Evolutionary conservation across 805 yeast species (phyloP), one percentile per base, ranked within the genome.

Genomic region (Starmerella asiatica): DNA sequence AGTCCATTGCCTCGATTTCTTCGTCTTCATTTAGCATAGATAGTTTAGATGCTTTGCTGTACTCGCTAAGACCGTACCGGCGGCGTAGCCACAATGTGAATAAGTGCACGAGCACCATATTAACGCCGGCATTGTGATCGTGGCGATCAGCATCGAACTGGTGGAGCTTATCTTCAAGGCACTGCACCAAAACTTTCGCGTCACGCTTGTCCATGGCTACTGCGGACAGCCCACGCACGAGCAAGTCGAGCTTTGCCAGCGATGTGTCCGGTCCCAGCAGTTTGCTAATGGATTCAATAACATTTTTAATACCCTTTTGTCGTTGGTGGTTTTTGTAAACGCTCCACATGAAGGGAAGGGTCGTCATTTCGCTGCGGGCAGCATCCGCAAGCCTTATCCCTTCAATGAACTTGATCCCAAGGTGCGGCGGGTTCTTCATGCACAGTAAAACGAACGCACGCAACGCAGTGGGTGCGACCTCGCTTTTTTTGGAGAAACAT

Each of bases 81-180:
- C 34, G 29, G 9, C 45, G 37, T n/a, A 43, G 26, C 49, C 49
- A 46, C 18, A 40, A 32, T 21, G 34, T 34, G 20, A 46, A 40
- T 14, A 40, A 32, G 16, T 39, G 29, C 8, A 37, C 32, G 2
- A 43, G 23, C 15, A 36, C 26, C 36, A 33, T 29, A 4, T 35
- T 32, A 5, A 15, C 30, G 3, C 26, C 36, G 2, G 29, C 6
- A 2, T 30, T 14, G 18, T 29, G 31, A 4, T 12, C 29, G 16
- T 38, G 33, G 3, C 24, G 20, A 3, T n/a, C n/a, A 9, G 43
- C 38, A 29, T 39, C 40, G 38, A 35, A 43, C 27, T 19, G 36
- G 32, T 11, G 19, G 11, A 40, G 37, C 15, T 17, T 21, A 15
- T 36, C 42, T 29, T 43, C 42, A 9, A 34, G 29, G 9, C 7